Percentiles rank a stretch among this genome's conserved stretches.
These are phyloP conservation scores for Thelonectria olida DNA, from an alignment of 2,329 filamentous ascomycete species.

Conservation along the genomic window DNA sequence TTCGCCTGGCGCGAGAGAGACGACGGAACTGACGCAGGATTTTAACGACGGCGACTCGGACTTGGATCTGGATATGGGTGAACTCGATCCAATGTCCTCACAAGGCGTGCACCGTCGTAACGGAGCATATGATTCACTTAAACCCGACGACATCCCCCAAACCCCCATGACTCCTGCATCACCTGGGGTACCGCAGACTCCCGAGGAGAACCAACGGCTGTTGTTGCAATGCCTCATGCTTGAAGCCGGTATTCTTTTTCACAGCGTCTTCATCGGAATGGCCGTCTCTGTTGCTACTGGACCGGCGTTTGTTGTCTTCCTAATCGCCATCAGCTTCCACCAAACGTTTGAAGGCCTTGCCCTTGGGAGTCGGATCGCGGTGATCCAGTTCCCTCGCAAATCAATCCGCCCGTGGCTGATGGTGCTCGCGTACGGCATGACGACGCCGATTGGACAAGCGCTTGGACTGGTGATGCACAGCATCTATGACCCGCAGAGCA, in stretches of 20 bases:
- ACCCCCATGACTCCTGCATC: constrained; percentile 31
- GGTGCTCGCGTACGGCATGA: constrained; percentile 79
- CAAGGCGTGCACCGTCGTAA: constrained; percentile 36
- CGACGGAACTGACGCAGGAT: constrained; percentile 43
- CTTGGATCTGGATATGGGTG: constrained; percentile 68
- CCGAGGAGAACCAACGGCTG: constrained; percentile 71
- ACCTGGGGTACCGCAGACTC: constrained; percentile 43
- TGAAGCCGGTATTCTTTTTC: constrained; percentile 85
- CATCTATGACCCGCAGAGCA: constrained; percentile 81
- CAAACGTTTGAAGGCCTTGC: constrained; percentile 91
- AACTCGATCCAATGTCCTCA: constrained; percentile 59
- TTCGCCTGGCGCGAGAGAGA: constrained; percentile 50
- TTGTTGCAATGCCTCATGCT: constrained; percentile 82
- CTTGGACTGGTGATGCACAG: constrained; percentile 82
- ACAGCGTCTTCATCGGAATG: constrained; percentile 89
- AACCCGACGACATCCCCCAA: constrained; percentile 38
- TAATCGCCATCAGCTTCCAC: constrained; percentile 84
- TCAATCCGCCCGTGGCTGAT: constrained; percentile 85
- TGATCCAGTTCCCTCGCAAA: constrained; percentile 78
- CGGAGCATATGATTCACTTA: constrained; percentile 45
- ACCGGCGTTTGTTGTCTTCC: constrained; percentile 80
- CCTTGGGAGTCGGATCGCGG: constrained; percentile 84
- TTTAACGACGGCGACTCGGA: constrained; percentile 62
- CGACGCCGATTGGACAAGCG: constrained; percentile 84
- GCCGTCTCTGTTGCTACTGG: constrained; percentile 83